Evolutionary conservation across 2,329 filamentous ascomycete species (phyloP), one percentile per base, ranked within the genome.

Genomic region (Balansia obtecta): DNA sequence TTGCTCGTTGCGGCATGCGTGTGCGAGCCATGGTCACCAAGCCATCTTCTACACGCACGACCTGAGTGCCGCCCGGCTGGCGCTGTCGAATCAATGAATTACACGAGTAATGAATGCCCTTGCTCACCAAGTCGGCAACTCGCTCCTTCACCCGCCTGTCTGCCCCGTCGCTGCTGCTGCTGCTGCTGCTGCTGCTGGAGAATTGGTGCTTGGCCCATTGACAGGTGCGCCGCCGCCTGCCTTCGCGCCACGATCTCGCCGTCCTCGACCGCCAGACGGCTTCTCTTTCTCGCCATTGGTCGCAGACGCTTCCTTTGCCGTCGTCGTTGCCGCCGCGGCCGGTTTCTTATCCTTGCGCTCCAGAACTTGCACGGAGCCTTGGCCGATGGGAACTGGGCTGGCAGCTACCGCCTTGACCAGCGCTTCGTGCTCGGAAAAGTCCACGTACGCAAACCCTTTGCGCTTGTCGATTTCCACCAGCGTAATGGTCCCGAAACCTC

Each of bases 381-480:
- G 86, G 0, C 85, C 90, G 11, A 97, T 83, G 18, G 84, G 72
- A 32, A 96, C 77, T 0, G 87, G 88, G 61, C 88, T 94, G 12
- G 86, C 86, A 15, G 81, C 77, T 61, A 95, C 82, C 5, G 91
- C 91, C 60, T 86, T 88, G 58, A 79, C 79, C 27, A 97, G 73
- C 10, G 78, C 76, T 9, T 83, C 80, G 1, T 83, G 76, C 20
- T 88, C 82, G 10, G 79, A 77, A 68, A 96, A 97, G 55, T 95
- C 87, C 39, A 95, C 84, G 63, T 96, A 95, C 2, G 89, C 91
- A 60, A 95, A 95, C 0, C 89, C 89, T 65, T 96, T 96, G 60
- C 90, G 86, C 65, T 89, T 90, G 63, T 97, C 91, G 49, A 97
- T 91, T 59, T 96, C 91, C 16, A 95, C 87, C 56, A 81, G 85